These are phyloP conservation scores for Metschnikowia similis DNA, from an alignment of 805 yeast genomes.

Conservation along the genomic window DNA sequence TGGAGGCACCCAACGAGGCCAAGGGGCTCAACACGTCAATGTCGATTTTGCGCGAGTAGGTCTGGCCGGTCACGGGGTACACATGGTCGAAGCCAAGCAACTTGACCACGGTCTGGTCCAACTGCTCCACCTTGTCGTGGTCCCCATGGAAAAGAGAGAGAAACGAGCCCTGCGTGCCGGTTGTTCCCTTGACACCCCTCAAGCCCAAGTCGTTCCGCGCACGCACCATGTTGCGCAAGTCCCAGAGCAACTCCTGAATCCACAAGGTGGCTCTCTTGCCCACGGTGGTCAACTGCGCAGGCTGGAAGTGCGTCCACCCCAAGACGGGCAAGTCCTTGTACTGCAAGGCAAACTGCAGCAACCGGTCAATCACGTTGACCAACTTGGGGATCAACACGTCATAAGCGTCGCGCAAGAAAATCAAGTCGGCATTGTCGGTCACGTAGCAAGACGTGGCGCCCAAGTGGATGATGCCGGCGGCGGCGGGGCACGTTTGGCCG, in stretches of 20 bases:
- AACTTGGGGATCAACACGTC: constrained; percentile 88
- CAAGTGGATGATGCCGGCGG: constrained; percentile 95
- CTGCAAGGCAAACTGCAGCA: constrained; percentile 81
- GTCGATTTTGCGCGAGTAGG: constrained; percentile 97
- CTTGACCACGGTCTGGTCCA: constrained; percentile 90
- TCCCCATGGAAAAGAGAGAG: constrained; percentile 92
- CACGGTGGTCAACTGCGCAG: constrained; percentile 97
- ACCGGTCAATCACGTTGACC: constrained; percentile 90
- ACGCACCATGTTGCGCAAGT: constrained; percentile 88
- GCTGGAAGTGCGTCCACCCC: constrained; percentile 99
- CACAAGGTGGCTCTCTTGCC: constrained; percentile 98
- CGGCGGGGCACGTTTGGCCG: constrained; percentile 89
- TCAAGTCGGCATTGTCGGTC: constrained; percentile 96
- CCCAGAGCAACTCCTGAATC: constrained; percentile 98
- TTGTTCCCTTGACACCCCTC: constrained; percentile 98
- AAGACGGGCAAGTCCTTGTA: constrained; percentile 94
- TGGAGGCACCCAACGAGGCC: constrained; percentile 91
- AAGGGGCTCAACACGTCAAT: constrained; percentile 90
- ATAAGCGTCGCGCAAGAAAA: constrained; percentile 92
- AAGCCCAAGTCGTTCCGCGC: constrained; percentile 95
- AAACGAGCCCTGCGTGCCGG: constrained; percentile 98
- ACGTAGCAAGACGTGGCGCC: constrained; percentile 99
- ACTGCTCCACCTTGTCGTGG: constrained; percentile 90
- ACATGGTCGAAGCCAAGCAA: constrained; percentile 90
- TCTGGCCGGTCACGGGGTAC: constrained; percentile 97